These are phyloP conservation scores for Penicillium capsulatum DNA, from an alignment of 2,329 filamentous ascomycete species.

Conservation along the genomic window DNA sequence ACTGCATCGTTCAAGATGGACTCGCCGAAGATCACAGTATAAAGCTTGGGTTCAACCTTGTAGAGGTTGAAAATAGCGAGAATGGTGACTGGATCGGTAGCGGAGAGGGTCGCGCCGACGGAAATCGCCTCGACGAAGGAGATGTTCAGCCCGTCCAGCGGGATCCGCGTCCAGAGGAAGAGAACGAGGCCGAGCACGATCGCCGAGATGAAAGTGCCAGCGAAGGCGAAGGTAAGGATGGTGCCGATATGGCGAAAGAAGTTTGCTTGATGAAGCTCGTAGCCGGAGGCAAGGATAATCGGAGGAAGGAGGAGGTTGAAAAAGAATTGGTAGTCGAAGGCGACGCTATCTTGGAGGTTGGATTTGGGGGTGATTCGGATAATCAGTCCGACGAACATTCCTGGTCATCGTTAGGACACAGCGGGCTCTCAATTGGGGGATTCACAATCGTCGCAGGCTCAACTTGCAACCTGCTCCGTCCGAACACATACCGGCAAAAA, in stretches of 20 bases:
- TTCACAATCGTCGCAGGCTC: not conserved
- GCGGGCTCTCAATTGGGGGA: not conserved
- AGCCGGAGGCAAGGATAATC: constrained; percentile 94
- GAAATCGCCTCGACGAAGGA: constrained; percentile 94
- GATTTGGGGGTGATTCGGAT: constrained; percentile 76
- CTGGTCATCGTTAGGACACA: constrained; percentile 43
- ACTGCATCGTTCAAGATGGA: constrained; percentile 98
- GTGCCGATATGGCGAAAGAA: constrained; percentile 98
- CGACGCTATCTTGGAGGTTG: constrained; percentile 83
- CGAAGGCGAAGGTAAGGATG: constrained; percentile 95
- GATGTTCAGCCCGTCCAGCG: constrained; percentile 78
- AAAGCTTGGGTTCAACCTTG: constrained; percentile 97
- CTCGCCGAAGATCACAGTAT: constrained; percentile 98
- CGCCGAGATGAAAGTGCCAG: constrained; percentile 93
- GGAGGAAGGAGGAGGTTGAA: constrained; percentile 98
- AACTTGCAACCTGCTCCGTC: not conserved
- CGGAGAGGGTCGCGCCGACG: constrained; percentile 90
- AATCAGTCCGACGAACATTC: constrained; percentile 90
- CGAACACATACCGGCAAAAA: constrained; percentile 71
- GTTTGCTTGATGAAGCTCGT: constrained; percentile 96
- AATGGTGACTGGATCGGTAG: constrained; percentile 96
- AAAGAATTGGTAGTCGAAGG: constrained; percentile 98
- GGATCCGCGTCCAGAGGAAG: constrained; percentile 82
- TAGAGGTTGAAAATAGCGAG: constrained; percentile 98
- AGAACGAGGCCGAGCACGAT: constrained; percentile 87